Conservation (phyloP, 306 rosid species). For the Datisca glomerata region DNA sequence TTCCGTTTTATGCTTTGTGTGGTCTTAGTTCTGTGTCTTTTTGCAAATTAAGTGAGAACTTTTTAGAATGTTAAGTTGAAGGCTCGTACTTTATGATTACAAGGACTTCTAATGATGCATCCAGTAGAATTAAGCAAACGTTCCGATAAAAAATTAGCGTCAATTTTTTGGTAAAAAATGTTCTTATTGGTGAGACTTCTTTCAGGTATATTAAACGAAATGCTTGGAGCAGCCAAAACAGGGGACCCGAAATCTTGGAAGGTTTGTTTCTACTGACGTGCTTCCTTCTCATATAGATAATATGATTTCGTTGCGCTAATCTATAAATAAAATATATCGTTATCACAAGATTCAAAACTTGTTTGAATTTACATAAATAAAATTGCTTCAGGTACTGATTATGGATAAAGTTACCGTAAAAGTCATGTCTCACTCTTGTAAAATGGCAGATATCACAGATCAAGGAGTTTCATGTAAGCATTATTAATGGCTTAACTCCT, state of each 20-base stretch:
- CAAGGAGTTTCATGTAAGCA: conserved; percentile 90
- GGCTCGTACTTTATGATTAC: no score
- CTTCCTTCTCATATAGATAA: not conserved
- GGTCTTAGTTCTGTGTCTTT: no score
- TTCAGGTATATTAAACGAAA: conserved; percentile 61
- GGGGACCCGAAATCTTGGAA: conserved; percentile 79
- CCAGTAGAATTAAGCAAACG: no score
- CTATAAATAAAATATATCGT: no score
- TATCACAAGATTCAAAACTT: no score
- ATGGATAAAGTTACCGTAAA: conserved; percentile 94
- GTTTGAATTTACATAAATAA: no score
- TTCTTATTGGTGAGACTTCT: conserved; percentile 7
- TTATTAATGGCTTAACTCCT: not conserved
- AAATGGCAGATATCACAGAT: conserved; percentile 96
- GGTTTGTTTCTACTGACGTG: conserved; percentile 29
- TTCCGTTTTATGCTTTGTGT: no score
- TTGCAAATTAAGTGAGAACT: no score
- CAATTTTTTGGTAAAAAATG: not conserved
- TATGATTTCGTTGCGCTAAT: not conserved
- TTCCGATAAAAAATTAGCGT: no score
- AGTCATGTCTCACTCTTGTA: conserved; percentile 92
- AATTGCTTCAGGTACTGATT: conserved; percentile 65
- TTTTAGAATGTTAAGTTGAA: no score
- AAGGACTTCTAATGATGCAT: no score
- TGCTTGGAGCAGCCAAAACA: conserved; percentile 80